Percentiles rank a stretch among this genome's conserved stretches.
Conservation (phyloP, 2,329 filamentous ascomycete genomes). For the Trichoderma sp. region DNA sequence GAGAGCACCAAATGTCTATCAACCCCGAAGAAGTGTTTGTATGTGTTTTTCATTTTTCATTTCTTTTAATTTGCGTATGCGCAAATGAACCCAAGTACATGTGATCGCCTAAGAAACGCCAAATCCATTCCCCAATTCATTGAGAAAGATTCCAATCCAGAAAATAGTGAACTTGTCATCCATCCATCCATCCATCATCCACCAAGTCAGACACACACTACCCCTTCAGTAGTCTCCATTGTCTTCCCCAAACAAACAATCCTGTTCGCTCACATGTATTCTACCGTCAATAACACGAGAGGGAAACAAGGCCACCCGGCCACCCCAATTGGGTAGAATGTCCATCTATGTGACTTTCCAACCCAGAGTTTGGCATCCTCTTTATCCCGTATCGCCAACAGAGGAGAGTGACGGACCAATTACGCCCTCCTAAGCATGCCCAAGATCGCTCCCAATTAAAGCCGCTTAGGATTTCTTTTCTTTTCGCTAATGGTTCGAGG, state of each 20-base stretch:
- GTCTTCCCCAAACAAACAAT: background rate
- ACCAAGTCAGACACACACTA: background rate
- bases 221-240: background rate
- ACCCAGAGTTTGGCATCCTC: background rate
- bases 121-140: background rate
- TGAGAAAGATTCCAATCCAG: conserved; percentile 3
- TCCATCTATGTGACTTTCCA: background rate
- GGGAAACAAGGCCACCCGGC: background rate
- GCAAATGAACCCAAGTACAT: background rate
- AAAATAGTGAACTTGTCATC: background rate
- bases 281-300: background rate
- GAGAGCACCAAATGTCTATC: background rate
- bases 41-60: background rate
- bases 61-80: background rate
- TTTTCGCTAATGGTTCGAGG: background rate
- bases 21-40: background rate
- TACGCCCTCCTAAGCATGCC: too few species aligned
- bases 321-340: background rate
- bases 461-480: background rate
- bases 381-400: background rate
- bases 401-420: background rate
- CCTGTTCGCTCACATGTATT: background rate
- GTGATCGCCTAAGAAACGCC: conserved; percentile 15
- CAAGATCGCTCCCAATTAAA: background rate
- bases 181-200: background rate